phyloP scores from a whole-genome alignment of 2,329 filamentous ascomycete genomes.

The Metarhizium humberi region DNA sequence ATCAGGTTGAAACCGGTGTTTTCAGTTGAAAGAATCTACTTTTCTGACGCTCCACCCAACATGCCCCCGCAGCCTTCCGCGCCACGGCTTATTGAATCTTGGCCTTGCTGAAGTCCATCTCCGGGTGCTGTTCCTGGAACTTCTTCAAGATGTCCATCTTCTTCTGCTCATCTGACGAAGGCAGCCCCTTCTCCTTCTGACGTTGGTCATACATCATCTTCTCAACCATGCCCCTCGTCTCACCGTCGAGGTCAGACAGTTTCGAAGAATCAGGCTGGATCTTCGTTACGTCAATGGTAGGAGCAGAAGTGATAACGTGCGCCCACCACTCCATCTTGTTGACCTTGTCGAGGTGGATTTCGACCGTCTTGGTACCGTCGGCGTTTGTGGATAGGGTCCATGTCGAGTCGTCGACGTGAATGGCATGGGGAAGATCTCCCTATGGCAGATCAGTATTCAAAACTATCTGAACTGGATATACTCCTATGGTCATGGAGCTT shows the following conservation, averaged over 20 bases:
- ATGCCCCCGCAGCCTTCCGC: background rate
- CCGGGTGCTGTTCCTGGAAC: constrained; percentile 73
- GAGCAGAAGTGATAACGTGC: constrained; percentile 77
- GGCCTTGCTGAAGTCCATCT: constrained; percentile 65
- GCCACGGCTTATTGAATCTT: constrained; percentile 42
- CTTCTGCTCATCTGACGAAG: constrained; percentile 89
- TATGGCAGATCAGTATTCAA: constrained; percentile 25
- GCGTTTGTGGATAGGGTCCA: constrained; percentile 77
- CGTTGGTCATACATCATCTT: constrained; percentile 99
- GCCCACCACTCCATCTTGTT: constrained; percentile 99
- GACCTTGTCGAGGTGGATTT: constrained; percentile 85
- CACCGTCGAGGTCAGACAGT: constrained; percentile 84
- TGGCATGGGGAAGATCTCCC: constrained; percentile 76
- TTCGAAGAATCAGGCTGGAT: constrained; percentile 91
- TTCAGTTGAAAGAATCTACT: constrained; percentile 1
- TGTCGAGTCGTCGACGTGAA: constrained; percentile 79
- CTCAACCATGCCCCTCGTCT: constrained; percentile 95
- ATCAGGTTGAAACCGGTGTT: constrained; percentile 20
- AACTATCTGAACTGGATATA: background rate
- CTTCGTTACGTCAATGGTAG: constrained; percentile 90
- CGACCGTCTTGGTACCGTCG: constrained; percentile 58
- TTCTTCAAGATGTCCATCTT: constrained; percentile 88
- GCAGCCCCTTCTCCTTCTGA: constrained; percentile 87
- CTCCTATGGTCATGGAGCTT: background rate
- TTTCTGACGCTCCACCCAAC: background rate